Base-by-base conservation (phyloP, 331 rosid species). In the Quercus tomentella region DNA sequence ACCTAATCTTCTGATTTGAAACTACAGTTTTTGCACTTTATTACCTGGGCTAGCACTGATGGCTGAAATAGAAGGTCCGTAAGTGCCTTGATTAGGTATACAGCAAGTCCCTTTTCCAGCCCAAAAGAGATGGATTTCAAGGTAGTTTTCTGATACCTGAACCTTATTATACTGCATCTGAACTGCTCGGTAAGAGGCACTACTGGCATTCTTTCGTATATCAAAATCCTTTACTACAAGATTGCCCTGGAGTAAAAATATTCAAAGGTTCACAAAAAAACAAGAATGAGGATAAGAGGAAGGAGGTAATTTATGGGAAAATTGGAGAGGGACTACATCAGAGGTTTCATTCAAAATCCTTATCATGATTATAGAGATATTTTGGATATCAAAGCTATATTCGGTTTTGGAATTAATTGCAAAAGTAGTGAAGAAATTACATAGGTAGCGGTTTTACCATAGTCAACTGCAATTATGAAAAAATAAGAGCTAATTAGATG, bases 51-150 rank as follows among this genome's bases (percentile, higher is more conserved):
- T 84, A 23, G 94, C 93, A 17, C 89, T 89, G 81, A 94, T 88
- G 76, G 96, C 97, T 73, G 92, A 89, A 87, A 94, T 77, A 74
- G 89, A 72, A 81, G 98, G 94, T 12, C 98, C 97, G 76, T 87
- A 90, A 49, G 87, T 81, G 73, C 90, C 97, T 72, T 83, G 94
- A 1, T 1, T 8, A 68, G 97, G 98, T 58, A 90, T 77, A 79
- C 98, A 92, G 72, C 96, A 94, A 28, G 94, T 30, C 31, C 31
- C 31, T 30, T 30, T 30, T 30, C 31, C 31, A 30, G 31, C 31
- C 31, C 31, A 30, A 30, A 4, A 30, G 31, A 30, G 31, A 30
- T 30, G 31, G 31, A 30, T 30, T 30, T 30, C 31, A 30, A 30
- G 31, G 31, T 30, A 30, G 31, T 30, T 30, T 30, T 30, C 31